Base-by-base conservation (phyloP, 192 early-diverging fungal species). In the Obelidium mucronatum region DNA sequence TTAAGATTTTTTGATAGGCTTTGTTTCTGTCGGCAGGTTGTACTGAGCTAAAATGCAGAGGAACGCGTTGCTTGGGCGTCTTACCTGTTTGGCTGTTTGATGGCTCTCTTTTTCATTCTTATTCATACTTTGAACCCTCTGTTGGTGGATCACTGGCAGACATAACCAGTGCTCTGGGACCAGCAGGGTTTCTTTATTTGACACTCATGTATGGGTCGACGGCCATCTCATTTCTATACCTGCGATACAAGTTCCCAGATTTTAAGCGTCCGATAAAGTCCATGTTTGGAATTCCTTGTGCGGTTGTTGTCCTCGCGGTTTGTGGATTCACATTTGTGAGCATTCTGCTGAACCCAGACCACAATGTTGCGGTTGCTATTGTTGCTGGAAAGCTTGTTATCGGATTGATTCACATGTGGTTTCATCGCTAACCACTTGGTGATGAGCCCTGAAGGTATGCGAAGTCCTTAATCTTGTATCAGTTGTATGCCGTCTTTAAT, bases 351-450 rank as follows among this genome's bases (percentile, higher is more conserved):
- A 40, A 19, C 0, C 15, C 52, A n/a, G 52, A 4, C 5, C 31
- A 33, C 8, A 34, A 40, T 28, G 39, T 73, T 22, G 26, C 70
- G 2, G 30, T 73, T 11, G 19, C 48, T 11, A 19, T 73, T 26
- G 19, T 22, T 31, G 37, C 54, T 2, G 70, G 70, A 19, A 73
- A 73, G 35, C 26, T 73, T 28, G 31, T 39, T 19, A 24, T 54
- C 17, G 48, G 53, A 19, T 24, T 73, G 52, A 26, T 73, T 28
- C 51, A 56, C 30, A 39, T 73, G 28, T 73, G 54, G 30, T 40
- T 73, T 58, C 70, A 73, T 36, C 52, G 70, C 1, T n/a, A 52
- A 73, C 15, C 70, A 73, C 28, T 56, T 73, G 52, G 70, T 73
- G 26, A 52, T 73, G 28, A 58, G 53, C 26, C 33, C 52, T 13